Base-by-base conservation (phyloP, 2,329 filamentous ascomycete genomes). In the Clarireedia monteithiana region DNA sequence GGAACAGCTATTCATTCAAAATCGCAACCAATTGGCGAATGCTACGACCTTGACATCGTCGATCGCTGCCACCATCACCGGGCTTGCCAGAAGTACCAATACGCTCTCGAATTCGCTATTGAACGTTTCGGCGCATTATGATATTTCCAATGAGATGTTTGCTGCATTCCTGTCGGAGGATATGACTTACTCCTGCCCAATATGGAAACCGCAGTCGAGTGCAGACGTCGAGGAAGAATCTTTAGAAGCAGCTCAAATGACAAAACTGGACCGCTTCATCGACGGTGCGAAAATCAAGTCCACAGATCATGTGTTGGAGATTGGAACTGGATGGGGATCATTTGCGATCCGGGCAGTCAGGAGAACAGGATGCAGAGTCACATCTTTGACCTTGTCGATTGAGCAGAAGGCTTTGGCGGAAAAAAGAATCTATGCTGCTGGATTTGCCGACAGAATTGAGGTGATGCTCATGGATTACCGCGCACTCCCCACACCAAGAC, bases 81-180 rank as follows among this genome's bases (percentile, higher is more conserved):
- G 77, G 48, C 67, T 88, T 38, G 80, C 84, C 10, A 71, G 77
- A 57, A 76, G 74, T 46, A 79, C 77, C 10, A 84, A 85, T 64
- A 82, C 78, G 6, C 67, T 83, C 12, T 75, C 76, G 1, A 82
- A 80, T 61, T 74, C 82, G 1, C 75, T 82, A 10, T 73, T 87
- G 45, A 88, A 90, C 66, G 83, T 87, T 52, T 79, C 79, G 2
- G 84, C 85, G 4, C 86, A 90, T 62, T 90, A 90, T 67, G 86
- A 90, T 64, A 86, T 89, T 59, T 84, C 81, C 61, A 89, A 89
- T 65, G 82, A 84, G 57, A 87, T 89, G 83, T 89, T 89, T 63
- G 82, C 84, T 5, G 83, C 85, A 0, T 89, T 89, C 62, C 74
- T 89, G 27, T 87, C 84, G 0, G 75, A 80, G n/a, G 86, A 89